A percentile compares a stretch with the other conserved stretches of the same genome.
phyloP scores from a whole-genome alignment of 805 yeast species.

The Candida stauntonica region DNA sequence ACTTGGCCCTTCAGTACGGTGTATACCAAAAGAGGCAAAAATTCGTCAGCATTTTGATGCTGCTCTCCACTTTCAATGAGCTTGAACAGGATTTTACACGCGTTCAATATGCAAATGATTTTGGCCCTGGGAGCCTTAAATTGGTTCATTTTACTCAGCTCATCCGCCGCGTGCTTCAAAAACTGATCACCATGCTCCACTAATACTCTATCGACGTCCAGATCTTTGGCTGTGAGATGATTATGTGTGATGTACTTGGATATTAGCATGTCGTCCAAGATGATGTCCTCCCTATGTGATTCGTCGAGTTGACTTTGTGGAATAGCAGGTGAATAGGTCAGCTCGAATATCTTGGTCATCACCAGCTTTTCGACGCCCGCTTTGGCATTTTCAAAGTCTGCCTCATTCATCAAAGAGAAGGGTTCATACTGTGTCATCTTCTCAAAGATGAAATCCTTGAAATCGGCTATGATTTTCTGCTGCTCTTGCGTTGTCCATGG shows the following conservation, averaged over 20 bases:
- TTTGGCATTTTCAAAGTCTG: constrained; percentile 62
- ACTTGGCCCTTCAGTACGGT: constrained; percentile 71
- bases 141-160: constrained; percentile 70
- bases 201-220: constrained; percentile 63
- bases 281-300: constrained; percentile 59
- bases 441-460: constrained; percentile 63
- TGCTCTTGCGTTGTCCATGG: constrained; percentile 77
- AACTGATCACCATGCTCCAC: constrained; percentile 48
- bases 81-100: constrained; percentile 91
- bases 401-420: constrained; percentile 59
- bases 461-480: constrained; percentile 69
- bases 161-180: constrained; percentile 63
- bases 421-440: constrained; percentile 66
- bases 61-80: constrained; percentile 62
- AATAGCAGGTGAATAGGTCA: constrained; percentile 78
- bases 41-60: constrained; percentile 85
- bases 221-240: constrained; percentile 61
- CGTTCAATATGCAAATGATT: constrained; percentile 82
- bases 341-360: constrained; percentile 78
- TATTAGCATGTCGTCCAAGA: constrained; percentile 49
- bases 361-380: constrained; percentile 92
- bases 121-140: constrained; percentile 95
- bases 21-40: constrained; percentile 83
- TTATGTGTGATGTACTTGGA: constrained; percentile 55
- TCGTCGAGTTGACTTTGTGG: constrained; percentile 40